Evolutionary conservation across 768 basidiomycete species (phyloP), one percentile per base, ranked within the genome.

Genomic region (Hygrophoropsis aurantiaca): DNA sequence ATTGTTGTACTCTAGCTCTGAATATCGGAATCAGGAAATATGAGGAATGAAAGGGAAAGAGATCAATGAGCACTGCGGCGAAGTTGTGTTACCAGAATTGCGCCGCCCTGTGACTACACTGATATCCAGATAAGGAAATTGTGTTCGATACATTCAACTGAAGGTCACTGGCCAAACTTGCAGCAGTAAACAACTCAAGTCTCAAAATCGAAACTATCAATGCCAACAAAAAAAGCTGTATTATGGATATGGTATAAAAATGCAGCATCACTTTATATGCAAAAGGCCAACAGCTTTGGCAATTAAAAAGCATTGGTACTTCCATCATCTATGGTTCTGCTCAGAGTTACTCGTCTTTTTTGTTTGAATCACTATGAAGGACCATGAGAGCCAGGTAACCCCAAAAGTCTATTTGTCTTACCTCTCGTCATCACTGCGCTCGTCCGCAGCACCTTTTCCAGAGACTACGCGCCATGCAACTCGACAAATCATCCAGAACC

Each of bases 401-500:
- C 26, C 25, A 64, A 11, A 3, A 6, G 18, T 8, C 27, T 21
- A 11, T 9, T 1, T 23, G 8, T 58, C 74, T 63, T 45, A 85
- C 84, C 62, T 73, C 60, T 92, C 90, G 51, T 90, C 88, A 51
- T 97, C 94, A 58, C 90, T 94, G 51, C 94, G 79, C 18, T 74
- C 77, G 54, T 97, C 95, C 24, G 90, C 82, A 2, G 92, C 94
- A 8, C 83, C 86, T 33, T 77, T 70, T 0, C 88, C 90, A 9
- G 69, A 74, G 26, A 94, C 57, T 3, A 94, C 94, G 21, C 83
- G 74, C 67, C 80, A 90, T n/a, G 90, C 90, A 19, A 97, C 78
- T 23, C 82, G 79, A 53, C 82, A 81, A 52, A 95, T 94, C 83
- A 89, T 84, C 56, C 74, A 72, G 65, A 92, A 91, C 95, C 95